Percentiles rank a stretch among this genome's conserved stretches.
Conservation (phyloP, 352 stramenopile genomes). For the Phytophthora tentaculata region DNA sequence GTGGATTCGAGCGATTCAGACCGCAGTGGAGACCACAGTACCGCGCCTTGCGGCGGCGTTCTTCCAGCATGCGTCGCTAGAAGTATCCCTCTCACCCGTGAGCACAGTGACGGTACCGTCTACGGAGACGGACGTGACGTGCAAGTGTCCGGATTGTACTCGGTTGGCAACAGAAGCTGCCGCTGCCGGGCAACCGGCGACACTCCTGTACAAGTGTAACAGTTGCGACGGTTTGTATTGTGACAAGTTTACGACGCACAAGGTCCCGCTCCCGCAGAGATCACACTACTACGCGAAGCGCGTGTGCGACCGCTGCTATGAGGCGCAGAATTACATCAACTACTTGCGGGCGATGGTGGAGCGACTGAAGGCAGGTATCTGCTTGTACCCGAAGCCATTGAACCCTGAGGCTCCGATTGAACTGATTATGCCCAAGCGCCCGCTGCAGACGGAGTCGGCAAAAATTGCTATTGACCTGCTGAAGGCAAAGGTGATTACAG, state of each 20-base stretch:
- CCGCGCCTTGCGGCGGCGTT: constrained; percentile 59
- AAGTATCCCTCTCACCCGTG: constrained; percentile 65
- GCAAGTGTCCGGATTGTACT: constrained; percentile 73
- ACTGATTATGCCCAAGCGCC: constrained; percentile 88
- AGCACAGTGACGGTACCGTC: constrained; percentile 49
- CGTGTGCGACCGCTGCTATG: constrained; percentile 87
- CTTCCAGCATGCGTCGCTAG: constrained; percentile 50
- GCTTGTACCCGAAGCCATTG: constrained; percentile 85
- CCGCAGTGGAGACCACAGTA: constrained; percentile 83
- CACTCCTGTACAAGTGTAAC: constrained; percentile 83
- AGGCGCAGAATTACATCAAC: constrained; percentile 87
- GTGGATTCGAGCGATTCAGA: constrained; percentile 90
- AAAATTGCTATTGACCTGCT: constrained; percentile 90
- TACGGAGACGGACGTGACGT: constrained; percentile 65
- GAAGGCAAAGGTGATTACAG: constrained; percentile 83
- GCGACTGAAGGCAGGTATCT: constrained; percentile 86
- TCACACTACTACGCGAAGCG: constrained; percentile 86
- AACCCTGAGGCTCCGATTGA: constrained; percentile 87
- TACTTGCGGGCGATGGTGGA: constrained; percentile 88
- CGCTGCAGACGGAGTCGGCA: constrained; percentile 77
- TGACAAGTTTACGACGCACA: constrained; percentile 83
- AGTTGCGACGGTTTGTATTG: constrained; percentile 84
- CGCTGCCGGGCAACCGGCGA: constrained; percentile 29
- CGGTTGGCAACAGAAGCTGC: constrained; percentile 40
- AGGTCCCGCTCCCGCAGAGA: constrained; percentile 79